Evolutionary conservation across 192 early-diverging fungal species (phyloP), one percentile per base, ranked within the genome.

Genomic region (Coemansia sp.): DNA sequence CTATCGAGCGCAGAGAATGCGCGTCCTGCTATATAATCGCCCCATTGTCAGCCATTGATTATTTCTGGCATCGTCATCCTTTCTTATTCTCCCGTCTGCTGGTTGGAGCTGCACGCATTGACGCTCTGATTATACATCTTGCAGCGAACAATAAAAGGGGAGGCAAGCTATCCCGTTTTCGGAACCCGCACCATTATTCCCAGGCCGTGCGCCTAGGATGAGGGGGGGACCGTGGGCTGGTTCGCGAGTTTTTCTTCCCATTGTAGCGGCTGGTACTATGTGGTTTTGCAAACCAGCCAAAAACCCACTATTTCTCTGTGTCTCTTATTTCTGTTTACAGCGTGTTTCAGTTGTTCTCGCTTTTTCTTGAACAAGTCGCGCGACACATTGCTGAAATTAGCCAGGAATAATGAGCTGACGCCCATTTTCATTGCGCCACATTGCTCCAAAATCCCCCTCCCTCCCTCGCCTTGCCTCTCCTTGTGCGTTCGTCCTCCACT

Each of bases 21-120:
- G 27, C 8, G n/a, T n/a, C n/a, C n/a, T n/a, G n/a, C n/a, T n/a
- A n/a, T n/a, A n/a, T n/a, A n/a, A n/a, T n/a, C n/a, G n/a, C n/a
- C n/a, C n/a, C n/a, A n/a, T n/a, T 35, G n/a, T 35, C 10, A 11
- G 34, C n/a, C n/a, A 14, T 35, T 8, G 9, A 35, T 35, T 35
- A 14, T 8, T 8, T 5, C 34, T 8, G 9, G 5, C 19, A 21
- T 31, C 30, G 30, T n/a, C n/a, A 31, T 31, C 9, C 30, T 31
- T 31, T 31, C 9, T 31, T 8, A 31, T 31, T 31, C 9, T 31
- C n/a, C n/a, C n/a, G n/a, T n/a, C n/a, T n/a, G n/a, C n/a, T 31
- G 30, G 30, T 31, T 31, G 45, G n/a, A n/a, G n/a, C 45, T 33
- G 40, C 47, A 41, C 43, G 42, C 47, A 52, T 60, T 59, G 43